phyloP scores from a whole-genome alignment of 495 filamentous ascomycete genomes.

The Daldinia vernicosa region DNA sequence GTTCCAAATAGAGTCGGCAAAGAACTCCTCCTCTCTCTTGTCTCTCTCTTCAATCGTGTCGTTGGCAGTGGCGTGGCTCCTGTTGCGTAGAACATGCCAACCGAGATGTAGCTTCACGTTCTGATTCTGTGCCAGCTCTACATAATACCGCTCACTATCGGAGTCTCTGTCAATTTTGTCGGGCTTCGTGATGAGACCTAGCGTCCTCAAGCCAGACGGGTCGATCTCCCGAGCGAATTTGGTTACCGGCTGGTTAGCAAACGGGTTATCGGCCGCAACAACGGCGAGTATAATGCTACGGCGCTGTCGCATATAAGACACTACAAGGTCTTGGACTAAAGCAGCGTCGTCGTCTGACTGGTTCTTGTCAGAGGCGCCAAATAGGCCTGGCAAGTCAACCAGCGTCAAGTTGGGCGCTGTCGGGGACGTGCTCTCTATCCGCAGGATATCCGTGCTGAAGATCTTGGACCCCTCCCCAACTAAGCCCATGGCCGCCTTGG shows the following conservation, averaged over 20 bases:
- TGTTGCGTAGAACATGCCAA: slow-evolving; percentile 62
- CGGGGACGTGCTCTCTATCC: slow-evolving; percentile 62
- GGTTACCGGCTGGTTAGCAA: slow-evolving; percentile 60
- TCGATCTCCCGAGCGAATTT: slow-evolving; percentile 54
- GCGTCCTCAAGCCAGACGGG: slow-evolving; percentile 53
- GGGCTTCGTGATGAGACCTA: slow-evolving; percentile 63
- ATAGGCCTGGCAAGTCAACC: slow-evolving; percentile 66
- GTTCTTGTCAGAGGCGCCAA: slow-evolving; percentile 55
- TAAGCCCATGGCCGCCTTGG: slow-evolving; percentile 54
- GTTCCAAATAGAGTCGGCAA: slow-evolving; percentile 37
- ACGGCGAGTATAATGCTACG: slow-evolving; percentile 63
- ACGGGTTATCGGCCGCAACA: slow-evolving; percentile 60
- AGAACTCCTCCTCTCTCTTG: slow-evolving; percentile 46
- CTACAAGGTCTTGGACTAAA: slow-evolving; percentile 55
- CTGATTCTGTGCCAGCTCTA: slow-evolving; percentile 56
- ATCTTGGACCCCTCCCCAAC: slow-evolving; percentile 33
- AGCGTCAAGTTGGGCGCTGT: slow-evolving; percentile 60
- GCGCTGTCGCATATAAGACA: slow-evolving; percentile 57
- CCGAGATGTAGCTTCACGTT: slow-evolving; percentile 57
- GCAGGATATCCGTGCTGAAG: slow-evolving; percentile 58
- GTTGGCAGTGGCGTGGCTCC: slow-evolving; percentile 48
- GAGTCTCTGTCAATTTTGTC: slow-evolving; percentile 55
- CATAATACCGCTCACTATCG: slow-evolving; percentile 51
- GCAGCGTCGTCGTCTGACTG: slow-evolving; percentile 53
- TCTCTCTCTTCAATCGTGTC: slow-evolving; percentile 49